These are phyloP conservation scores for Syzygium aromaticum DNA, from an alignment of 345 rosid genomes.

Conservation along the genomic window DNA sequence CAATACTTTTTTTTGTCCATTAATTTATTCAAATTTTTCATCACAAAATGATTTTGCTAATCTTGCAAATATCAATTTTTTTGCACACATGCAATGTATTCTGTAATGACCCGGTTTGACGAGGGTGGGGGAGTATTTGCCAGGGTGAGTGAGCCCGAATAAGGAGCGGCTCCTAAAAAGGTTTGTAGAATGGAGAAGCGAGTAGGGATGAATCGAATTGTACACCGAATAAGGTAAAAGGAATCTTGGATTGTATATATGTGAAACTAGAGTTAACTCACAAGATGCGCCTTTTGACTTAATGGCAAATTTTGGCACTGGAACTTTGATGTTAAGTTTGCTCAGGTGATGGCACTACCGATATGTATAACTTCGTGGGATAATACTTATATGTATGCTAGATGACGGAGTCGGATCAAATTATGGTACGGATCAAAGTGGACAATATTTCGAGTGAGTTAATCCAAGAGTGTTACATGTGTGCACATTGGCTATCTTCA, in stretches of 20 bases:
- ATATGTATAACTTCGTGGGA: not conserved
- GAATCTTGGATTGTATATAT: not conserved
- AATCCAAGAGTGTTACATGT: not conserved
- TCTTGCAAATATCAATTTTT: not conserved
- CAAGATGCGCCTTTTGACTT: not conserved
- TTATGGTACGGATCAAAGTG: not conserved
- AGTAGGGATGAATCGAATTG: not conserved
- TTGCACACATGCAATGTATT: not conserved
- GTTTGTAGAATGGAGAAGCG: not conserved
- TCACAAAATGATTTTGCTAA: not conserved
- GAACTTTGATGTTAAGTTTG: no score
- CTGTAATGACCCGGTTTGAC: not conserved
- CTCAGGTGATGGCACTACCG: not conserved
- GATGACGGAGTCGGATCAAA: not conserved
- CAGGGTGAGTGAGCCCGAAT: accelerated
- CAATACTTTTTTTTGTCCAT: not conserved
- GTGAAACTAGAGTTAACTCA: not conserved
- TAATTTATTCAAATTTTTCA: not conserved
- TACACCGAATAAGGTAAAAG: accelerated
- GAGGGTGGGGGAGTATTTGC: not conserved
- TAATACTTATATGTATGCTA: not conserved
- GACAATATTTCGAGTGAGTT: not conserved
- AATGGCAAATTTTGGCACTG: not conserved
- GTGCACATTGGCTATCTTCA: not conserved
- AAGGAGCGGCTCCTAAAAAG: no score